Conservation (phyloP, 1,284 basidiomycete species). For the Ceratorhiza oryzae-sativae region DNA sequence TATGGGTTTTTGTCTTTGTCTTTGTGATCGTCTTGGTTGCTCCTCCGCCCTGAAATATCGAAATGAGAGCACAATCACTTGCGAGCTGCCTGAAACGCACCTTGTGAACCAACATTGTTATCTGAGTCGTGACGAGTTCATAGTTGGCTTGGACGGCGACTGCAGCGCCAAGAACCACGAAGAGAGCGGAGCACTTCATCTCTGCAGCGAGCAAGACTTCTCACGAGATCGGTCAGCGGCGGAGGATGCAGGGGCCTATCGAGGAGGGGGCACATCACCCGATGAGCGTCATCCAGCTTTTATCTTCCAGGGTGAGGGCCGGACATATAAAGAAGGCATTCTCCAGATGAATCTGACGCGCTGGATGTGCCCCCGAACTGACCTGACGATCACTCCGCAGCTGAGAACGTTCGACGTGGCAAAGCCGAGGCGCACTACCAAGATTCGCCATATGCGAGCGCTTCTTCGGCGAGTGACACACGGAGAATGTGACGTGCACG, state of each 20-base stretch:
- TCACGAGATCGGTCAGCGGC: conserved; percentile 1
- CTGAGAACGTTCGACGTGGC: conserved; percentile 34
- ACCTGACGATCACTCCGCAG: conserved; percentile 37
- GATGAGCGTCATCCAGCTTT: conserved; percentile 9
- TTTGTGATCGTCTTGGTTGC: conserved; percentile 29
- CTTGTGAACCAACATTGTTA: conserved; percentile 35
- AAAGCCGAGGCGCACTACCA: conserved; percentile 18
- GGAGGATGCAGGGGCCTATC: conserved; percentile 15
- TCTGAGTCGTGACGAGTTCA: conserved; percentile 28
- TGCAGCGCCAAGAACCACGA: conserved; percentile 18
- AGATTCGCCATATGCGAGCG: conserved; percentile 26
- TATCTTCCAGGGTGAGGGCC: neutral
- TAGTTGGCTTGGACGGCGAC: conserved; percentile 9
- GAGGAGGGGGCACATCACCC: conserved; percentile 18
- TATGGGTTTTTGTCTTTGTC: conserved; percentile 21
- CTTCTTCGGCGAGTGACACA: conserved; percentile 9
- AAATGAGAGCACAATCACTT: neutral
- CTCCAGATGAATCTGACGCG: conserved; percentile 1
- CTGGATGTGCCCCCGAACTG: neutral
- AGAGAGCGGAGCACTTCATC: conserved; percentile 14
- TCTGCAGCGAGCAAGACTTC: neutral
- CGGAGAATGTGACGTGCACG: conserved; percentile 18
- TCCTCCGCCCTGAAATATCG: neutral
- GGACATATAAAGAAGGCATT: neutral
- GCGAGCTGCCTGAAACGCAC: neutral